A percentile compares a stretch with the other conserved stretches of the same genome.
These are phyloP conservation scores for Serendipita vermifera DNA, from an alignment of 768 basidiomycete genomes.

Conservation along the genomic window DNA sequence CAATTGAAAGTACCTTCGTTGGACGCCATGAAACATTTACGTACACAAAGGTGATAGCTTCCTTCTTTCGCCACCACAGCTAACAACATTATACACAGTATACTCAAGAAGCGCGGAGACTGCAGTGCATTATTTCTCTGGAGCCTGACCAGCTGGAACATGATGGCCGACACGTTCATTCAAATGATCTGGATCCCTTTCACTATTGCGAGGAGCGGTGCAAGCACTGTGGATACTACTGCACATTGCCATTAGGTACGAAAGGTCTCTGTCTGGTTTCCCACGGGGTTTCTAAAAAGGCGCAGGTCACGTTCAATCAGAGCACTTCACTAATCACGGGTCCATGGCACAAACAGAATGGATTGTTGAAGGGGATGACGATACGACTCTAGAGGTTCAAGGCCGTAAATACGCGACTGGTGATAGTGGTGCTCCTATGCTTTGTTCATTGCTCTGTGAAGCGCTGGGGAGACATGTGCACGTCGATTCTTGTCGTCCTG, in stretches of 20 bases:
- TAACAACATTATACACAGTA: slow-evolving; percentile 9
- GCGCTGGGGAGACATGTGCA: slow-evolving; percentile 45
- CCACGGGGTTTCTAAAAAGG: slow-evolving; percentile 25
- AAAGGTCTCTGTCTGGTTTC: background rate
- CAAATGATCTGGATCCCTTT: slow-evolving; percentile 30
- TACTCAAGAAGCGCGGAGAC: slow-evolving; percentile 34
- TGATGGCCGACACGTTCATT: slow-evolving; percentile 37
- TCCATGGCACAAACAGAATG: slow-evolving; percentile 48
- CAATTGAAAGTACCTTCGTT: slow-evolving; percentile 48
- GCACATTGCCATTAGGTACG: slow-evolving; percentile 42
- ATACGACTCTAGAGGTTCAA: slow-evolving; percentile 37
- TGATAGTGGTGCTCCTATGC: slow-evolving; percentile 42
- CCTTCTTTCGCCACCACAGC: background rate
- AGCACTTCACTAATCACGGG: slow-evolving; percentile 51
- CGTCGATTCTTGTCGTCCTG: slow-evolving; percentile 41
- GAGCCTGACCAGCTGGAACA: slow-evolving; percentile 33
- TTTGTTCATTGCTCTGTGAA: slow-evolving; percentile 45
- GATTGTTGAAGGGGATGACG: slow-evolving; percentile 42
- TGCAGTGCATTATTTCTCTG: slow-evolving; percentile 37
- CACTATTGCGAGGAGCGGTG: slow-evolving; percentile 47
- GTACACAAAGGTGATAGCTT: slow-evolving; percentile 43
- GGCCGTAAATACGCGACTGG: slow-evolving; percentile 32
- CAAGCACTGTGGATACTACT: slow-evolving; percentile 44
- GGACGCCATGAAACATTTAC: slow-evolving; percentile 48
- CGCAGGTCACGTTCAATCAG: slow-evolving; percentile 45